A percentile compares a stretch with the other conserved stretches of the same genome.
Evolutionary conservation across 805 yeast species (phyloP).

Genomic region (Pichia nakasei): DNA sequence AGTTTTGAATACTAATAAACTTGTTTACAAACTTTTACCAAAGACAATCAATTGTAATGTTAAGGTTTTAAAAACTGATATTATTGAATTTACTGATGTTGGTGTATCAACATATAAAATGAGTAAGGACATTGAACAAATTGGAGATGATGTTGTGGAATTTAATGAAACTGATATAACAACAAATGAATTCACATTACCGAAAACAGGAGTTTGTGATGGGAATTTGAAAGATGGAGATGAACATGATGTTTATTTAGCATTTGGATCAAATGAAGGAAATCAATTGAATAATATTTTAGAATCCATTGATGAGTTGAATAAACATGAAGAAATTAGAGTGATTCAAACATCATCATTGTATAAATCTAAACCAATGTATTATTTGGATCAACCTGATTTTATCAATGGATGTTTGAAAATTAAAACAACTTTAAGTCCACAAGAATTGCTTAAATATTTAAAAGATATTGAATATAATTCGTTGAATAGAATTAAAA

Average conservation of each 20-base stretch:
- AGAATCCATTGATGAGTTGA: constrained; percentile 42
- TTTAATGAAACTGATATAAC: constrained; percentile 15
- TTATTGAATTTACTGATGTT: constrained; percentile 78
- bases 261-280: constrained; percentile 88
- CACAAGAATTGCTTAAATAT: constrained; percentile 50
- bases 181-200: constrained; percentile 17
- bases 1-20: constrained; percentile 54
- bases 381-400: constrained; percentile 65
- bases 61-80: constrained; percentile 77
- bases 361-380: constrained; percentile 91
- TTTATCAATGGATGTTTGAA: constrained; percentile 80
- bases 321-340: constrained; percentile 26
- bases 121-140: constrained; percentile 21
- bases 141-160: constrained; percentile 13
- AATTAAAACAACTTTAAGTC: constrained; percentile 51
- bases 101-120: constrained; percentile 67
- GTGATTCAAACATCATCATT: constrained; percentile 64
- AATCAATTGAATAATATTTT: constrained; percentile 54
- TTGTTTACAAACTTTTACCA: constrained; percentile 16
- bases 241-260: constrained; percentile 56
- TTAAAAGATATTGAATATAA: constrained; percentile 75
- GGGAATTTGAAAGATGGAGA: not conserved
- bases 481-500: constrained; percentile 59
- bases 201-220: constrained; percentile 15
- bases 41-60: constrained; percentile 31